phyloP scores from a whole-genome alignment of 345 rosid species.

The Noccaea caerulescens region DNA sequence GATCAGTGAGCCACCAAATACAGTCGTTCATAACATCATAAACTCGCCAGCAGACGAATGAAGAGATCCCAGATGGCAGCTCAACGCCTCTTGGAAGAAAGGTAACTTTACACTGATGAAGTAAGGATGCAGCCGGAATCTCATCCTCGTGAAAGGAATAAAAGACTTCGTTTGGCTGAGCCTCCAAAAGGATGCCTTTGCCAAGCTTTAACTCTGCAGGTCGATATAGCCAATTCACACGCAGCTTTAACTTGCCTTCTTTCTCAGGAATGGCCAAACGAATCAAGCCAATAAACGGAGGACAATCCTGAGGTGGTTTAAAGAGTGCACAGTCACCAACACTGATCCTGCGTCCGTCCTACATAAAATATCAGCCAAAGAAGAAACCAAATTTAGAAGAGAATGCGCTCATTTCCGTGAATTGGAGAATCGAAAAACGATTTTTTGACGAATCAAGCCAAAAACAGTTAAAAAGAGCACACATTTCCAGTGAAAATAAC shows the following conservation, averaged over 20 bases:
- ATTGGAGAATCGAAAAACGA: too few relatives aligned
- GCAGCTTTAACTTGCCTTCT: slow-evolving; percentile 57
- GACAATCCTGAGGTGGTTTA: slow-evolving; percentile 80
- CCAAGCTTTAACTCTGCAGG: slow-evolving; percentile 84
- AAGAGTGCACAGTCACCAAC: slow-evolving; percentile 96
- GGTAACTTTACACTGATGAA: slow-evolving; percentile 96
- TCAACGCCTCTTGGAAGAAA: slow-evolving; percentile 82
- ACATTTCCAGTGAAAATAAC: not conserved
- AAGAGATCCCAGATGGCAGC: slow-evolving; percentile 76
- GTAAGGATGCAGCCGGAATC: slow-evolving; percentile 80
- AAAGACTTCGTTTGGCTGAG: slow-evolving; percentile 91
- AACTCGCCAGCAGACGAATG: slow-evolving; percentile 85
- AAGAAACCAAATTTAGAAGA: too few relatives aligned
- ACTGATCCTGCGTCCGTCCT: slow-evolving; percentile 75
- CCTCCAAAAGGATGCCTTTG: slow-evolving; percentile 77
- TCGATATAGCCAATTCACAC: slow-evolving; percentile 92
- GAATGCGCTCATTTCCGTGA: too few relatives aligned
- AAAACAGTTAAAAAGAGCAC: not conserved
- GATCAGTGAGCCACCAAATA: slow-evolving; percentile 97
- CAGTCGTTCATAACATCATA: slow-evolving; percentile 72
- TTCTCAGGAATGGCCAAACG: slow-evolving; percentile 55
- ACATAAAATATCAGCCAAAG: too few relatives aligned
- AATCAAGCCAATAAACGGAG: slow-evolving; percentile 87
- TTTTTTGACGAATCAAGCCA: not conserved
- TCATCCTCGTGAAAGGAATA: slow-evolving; percentile 96